Evolutionary conservation across 2,329 filamentous ascomycete genomes (phyloP).

Genomic region (Thelonectria blattea): DNA sequence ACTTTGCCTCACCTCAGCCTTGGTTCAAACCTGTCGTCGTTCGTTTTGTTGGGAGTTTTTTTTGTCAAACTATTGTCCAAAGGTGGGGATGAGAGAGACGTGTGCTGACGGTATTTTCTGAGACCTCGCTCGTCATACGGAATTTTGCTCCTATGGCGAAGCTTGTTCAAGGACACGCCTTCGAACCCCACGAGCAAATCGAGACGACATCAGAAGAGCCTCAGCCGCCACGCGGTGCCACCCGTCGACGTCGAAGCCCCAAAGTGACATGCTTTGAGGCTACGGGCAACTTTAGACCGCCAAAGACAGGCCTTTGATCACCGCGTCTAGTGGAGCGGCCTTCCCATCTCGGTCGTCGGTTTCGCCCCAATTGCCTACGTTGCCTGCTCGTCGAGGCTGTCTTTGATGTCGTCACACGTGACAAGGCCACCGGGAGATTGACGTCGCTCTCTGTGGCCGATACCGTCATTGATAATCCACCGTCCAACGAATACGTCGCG

Average conservation of each 20-base stretch:
- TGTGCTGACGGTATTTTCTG: background rate
- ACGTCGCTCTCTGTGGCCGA: conserved; percentile 15
- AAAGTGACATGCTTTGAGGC: background rate
- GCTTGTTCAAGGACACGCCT: too few relatives aligned
- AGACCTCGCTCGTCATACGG: background rate
- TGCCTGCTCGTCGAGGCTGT: conserved; percentile 21
- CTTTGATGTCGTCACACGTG: conserved; percentile 29
- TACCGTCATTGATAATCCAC: conserved; percentile 21
- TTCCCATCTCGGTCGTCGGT: conserved; percentile 14
- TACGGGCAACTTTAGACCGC: background rate
- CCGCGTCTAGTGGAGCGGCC: conserved; percentile 16
- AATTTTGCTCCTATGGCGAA: too few relatives aligned
- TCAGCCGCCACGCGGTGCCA: conserved; percentile 14
- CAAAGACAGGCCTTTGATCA: conserved; percentile 8
- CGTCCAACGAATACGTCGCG: conserved; percentile 6
- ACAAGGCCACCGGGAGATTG: conserved; percentile 27
- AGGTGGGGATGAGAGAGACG: background rate
- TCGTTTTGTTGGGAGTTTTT: background rate
- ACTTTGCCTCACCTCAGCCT: background rate
- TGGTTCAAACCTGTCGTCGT: background rate
- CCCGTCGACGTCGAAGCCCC: background rate
- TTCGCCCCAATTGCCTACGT: conserved; percentile 14
- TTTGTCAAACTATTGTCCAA: background rate
- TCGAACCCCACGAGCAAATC: background rate
- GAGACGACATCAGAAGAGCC: conserved; percentile 4